Conservation (phyloP, 2,329 filamentous ascomycete species). For the Xylaria sp. region DNA sequence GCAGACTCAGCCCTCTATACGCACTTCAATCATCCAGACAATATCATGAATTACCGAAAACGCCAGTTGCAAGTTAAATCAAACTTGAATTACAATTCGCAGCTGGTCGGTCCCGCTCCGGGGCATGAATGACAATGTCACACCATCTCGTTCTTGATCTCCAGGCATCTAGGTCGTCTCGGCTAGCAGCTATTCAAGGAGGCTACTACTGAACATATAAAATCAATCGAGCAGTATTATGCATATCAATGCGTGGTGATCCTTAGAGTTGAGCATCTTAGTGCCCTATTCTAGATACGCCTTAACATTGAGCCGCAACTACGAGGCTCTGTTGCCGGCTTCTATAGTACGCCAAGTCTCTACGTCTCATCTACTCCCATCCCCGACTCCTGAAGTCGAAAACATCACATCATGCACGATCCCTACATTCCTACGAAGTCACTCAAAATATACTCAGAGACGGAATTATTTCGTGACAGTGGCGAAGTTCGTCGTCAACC, state of each 20-base stretch:
- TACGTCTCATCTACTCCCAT: neutral
- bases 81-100: constrained; percentile 64
- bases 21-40: constrained; percentile 72
- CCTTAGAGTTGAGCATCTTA: constrained; percentile 68
- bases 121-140: constrained; percentile 67
- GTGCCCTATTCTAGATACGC: constrained; percentile 69
- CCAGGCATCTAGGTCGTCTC: constrained; percentile 60
- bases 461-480: constrained; percentile 38
- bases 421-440: neutral
- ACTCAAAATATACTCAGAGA: too few relatives aligned
- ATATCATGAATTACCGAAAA: constrained; percentile 68
- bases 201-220: neutral
- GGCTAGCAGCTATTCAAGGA: neutral
- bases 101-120: constrained; percentile 71
- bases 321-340: constrained; percentile 70
- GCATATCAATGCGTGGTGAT: constrained; percentile 75
- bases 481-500: constrained; percentile 71
- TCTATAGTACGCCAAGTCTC: constrained; percentile 57
- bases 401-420: too few relatives aligned
- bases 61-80: constrained; percentile 63
- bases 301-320: constrained; percentile 68
- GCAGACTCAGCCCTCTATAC: constrained; percentile 65
- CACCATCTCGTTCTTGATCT: constrained; percentile 66
- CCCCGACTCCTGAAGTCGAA: neutral
- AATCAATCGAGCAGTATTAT: constrained; percentile 64